A percentile compares a stretch with the other conserved stretches of the same genome.
Conservation (phyloP, 495 filamentous ascomycete genomes). For the Hyaloscypha hepaticicola region DNA sequence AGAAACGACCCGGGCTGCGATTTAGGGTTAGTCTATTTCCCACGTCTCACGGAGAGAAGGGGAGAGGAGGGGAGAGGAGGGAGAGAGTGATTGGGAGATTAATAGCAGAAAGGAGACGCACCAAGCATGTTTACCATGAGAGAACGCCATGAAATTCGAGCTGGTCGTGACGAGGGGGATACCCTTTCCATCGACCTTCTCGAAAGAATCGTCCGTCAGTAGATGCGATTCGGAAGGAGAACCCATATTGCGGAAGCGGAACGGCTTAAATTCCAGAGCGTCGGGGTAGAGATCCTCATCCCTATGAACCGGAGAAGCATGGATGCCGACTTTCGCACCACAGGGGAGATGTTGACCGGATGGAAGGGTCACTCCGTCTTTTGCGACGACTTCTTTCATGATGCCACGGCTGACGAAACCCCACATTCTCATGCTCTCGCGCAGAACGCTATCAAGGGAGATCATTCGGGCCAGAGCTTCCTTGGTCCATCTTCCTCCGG, state of each 20-base stretch:
- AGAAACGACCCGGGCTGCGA: conserved; percentile 35
- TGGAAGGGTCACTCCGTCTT: conserved; percentile 37
- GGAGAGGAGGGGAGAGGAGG: no score
- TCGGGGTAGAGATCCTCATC: conserved; percentile 40
- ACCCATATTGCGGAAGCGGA: conserved; percentile 43
- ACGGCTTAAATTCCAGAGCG: conserved; percentile 38
- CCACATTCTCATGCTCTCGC: conserved; percentile 43
- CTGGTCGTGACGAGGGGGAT: conserved; percentile 36
- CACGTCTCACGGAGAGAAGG: conserved; percentile 25
- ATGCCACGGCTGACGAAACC: conserved; percentile 42
- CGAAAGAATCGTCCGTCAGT: background rate
- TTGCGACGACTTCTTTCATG: conserved; percentile 42
- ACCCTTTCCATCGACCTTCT: conserved; percentile 1
- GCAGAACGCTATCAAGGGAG: conserved; percentile 42
- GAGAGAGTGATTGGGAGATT: no score
- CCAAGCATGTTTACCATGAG: conserved; percentile 42
- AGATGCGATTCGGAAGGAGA: background rate
- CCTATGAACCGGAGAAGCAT: conserved; percentile 39
- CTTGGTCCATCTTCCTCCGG: conserved; percentile 40
- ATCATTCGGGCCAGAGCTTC: conserved; percentile 41
- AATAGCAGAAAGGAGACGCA: background rate
- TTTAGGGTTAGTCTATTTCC: background rate
- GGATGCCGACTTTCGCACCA: conserved; percentile 41
- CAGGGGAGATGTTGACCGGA: conserved; percentile 35
- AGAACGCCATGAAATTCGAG: conserved; percentile 39